Conservation (phyloP, 306 rosid genomes). For the Quercus alba region DNA sequence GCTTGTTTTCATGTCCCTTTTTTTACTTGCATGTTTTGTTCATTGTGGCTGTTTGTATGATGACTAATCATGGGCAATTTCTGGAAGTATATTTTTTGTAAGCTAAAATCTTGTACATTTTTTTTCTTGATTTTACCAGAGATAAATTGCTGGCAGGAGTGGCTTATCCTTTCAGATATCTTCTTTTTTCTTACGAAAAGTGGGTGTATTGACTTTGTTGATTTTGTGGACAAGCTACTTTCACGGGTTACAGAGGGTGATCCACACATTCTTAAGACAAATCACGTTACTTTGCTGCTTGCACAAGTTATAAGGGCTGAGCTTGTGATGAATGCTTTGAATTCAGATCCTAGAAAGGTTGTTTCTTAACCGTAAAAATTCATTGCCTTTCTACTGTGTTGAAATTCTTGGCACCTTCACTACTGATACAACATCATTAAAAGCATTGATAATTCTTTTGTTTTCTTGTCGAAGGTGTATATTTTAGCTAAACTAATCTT, state of each 20-base stretch:
- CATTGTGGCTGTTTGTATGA: conserved; percentile 1
- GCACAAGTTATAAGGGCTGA: conserved; percentile 90
- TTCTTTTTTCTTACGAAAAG: conserved; percentile 87
- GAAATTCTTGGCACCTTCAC: conserved; percentile 18
- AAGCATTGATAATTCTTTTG: neutral
- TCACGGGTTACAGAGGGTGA: conserved; percentile 85
- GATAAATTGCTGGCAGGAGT: conserved; percentile 97
- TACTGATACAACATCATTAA: neutral
- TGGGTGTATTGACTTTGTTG: conserved; percentile 92
- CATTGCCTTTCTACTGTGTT: neutral
- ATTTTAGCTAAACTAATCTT: conserved; percentile 3
- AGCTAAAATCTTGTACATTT: conserved; percentile 23
- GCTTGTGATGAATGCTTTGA: conserved; percentile 89
- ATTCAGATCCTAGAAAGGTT: conserved; percentile 94
- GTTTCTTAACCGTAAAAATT: conserved; percentile 25
- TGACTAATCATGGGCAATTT: conserved; percentile 11
- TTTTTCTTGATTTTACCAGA: conserved; percentile 63
- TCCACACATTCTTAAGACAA: conserved; percentile 74
- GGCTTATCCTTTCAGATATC: conserved; percentile 94
- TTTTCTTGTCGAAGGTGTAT: conserved; percentile 13
- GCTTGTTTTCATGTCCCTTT: neutral
- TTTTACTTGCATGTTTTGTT: neutral
- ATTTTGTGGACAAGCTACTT: conserved; percentile 92
- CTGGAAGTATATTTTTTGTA: conserved; percentile 12
- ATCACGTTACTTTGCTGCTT: conserved; percentile 94